Percentiles rank a stretch among this genome's conserved stretches.
phyloP scores from a whole-genome alignment of 2,329 filamentous ascomycete genomes.

The Rutstroemia sp. region DNA sequence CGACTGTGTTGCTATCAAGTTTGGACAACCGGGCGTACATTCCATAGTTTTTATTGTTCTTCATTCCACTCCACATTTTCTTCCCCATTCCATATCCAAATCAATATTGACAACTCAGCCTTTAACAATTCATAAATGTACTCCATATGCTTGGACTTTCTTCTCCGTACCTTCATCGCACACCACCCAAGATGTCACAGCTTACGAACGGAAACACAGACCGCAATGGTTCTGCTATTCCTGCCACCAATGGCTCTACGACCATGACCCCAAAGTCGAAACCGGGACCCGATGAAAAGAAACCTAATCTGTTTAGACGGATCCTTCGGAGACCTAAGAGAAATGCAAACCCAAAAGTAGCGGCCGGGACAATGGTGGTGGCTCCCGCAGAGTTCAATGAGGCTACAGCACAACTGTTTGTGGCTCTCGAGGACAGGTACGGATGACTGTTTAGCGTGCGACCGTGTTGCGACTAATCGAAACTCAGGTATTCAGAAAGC shows the following conservation, averaged over 20 bases:
- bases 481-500: background rate
- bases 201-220: background rate
- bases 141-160: background rate
- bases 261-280: background rate
- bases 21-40: background rate
- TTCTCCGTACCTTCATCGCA: background rate
- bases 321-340: constrained; percentile 1
- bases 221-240: background rate
- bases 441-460: background rate
- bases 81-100: background rate
- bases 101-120: constrained; percentile 1
- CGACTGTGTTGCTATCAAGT: background rate
- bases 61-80: constrained; percentile 7
- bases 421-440: background rate
- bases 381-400: constrained; percentile 1
- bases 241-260: background rate
- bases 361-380: background rate
- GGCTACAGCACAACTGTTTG: background rate
- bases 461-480: background rate
- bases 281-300: background rate
- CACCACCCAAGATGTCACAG: background rate
- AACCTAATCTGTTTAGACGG: constrained; percentile 1
- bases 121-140: background rate
- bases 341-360: background rate
- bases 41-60: background rate